Evolutionary conservation across 805 yeast genomes (phyloP).

Genomic region (Myxozyma nipponensis): DNA sequence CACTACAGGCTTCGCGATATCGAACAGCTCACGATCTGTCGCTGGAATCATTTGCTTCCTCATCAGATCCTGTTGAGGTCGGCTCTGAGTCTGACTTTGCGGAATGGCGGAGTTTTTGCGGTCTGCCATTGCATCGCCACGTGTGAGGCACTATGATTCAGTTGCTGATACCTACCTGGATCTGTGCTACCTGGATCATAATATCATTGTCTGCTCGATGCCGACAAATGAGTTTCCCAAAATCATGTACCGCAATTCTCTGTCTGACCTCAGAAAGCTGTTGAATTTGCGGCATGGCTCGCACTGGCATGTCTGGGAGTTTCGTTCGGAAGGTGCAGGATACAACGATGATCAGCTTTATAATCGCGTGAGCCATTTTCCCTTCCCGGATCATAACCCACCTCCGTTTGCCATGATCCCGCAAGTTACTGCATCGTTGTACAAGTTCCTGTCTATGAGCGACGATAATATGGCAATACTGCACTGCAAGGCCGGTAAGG

Average conservation of each 20-base stretch:
- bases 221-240: conserved; percentile 53
- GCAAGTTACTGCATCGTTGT: conserved; percentile 45
- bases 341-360: conserved; percentile 41
- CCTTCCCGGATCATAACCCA: conserved; percentile 75
- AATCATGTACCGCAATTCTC: conserved; percentile 49
- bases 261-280: conserved; percentile 49
- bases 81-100: conserved; percentile 43
- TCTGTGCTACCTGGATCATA: conserved; percentile 60
- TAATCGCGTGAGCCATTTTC: conserved; percentile 42
- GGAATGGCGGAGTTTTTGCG: conserved; percentile 42
- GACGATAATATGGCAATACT: conserved; percentile 55
- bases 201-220: conserved; percentile 69
- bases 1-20: no score
- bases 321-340: conserved; percentile 55
- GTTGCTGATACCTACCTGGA: conserved; percentile 47
- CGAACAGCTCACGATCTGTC: no score
- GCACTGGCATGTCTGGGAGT: conserved; percentile 71
- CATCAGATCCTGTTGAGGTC: no score
- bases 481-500: conserved; percentile 91
- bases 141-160: conserved; percentile 32
- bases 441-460: conserved; percentile 39
- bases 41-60: no score
- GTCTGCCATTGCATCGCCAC: conserved; percentile 34
- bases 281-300: conserved; percentile 46
- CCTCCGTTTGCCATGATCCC: conserved; percentile 59